Evolutionary conservation across 2,329 filamentous ascomycete genomes (phyloP).

Genomic region (Apiospora arundinis): DNA sequence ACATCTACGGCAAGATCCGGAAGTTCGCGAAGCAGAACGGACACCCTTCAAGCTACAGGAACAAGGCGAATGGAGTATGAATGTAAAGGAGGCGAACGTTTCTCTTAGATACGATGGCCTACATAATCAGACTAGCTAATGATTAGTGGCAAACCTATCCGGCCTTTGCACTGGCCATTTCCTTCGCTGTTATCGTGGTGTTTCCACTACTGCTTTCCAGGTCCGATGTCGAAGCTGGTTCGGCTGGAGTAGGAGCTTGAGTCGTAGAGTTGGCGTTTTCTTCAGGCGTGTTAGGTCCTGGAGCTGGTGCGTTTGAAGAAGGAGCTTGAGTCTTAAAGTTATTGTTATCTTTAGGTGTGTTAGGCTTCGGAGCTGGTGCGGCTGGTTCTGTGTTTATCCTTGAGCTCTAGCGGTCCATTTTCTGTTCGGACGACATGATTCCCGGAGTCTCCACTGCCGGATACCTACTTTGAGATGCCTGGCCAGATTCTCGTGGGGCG

Average conservation of each 20-base stretch:
- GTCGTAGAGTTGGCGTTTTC: not conserved
- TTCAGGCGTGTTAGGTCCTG: too few relatives aligned
- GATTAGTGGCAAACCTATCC: not conserved
- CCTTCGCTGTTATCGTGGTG: not conserved
- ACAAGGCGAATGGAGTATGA: conserved; percentile 5
- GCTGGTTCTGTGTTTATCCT: too few relatives aligned
- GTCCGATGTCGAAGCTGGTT: too few relatives aligned
- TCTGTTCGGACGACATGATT: too few relatives aligned
- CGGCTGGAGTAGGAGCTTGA: too few relatives aligned
- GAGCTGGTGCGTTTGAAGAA: too few relatives aligned
- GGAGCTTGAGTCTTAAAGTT: too few relatives aligned
- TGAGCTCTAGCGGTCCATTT: too few relatives aligned
- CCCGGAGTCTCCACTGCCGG: too few relatives aligned
- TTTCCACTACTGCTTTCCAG: not conserved
- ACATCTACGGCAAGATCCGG: conserved; percentile 63
- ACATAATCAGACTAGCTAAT: not conserved
- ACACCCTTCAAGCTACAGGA: conserved; percentile 58
- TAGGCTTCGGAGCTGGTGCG: too few relatives aligned
- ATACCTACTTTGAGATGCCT: too few relatives aligned
- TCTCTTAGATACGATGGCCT: not conserved
- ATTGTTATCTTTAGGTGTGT: too few relatives aligned
- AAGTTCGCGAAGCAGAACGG: conserved; percentile 64
- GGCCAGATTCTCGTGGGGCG: not conserved
- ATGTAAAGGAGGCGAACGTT: not conserved
- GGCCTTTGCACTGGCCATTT: not conserved